Evolutionary conservation across 2,329 filamentous ascomycete genomes (phyloP), one percentile per base, ranked within the genome.

Genomic region (Paracoccidioides lutzii): DNA sequence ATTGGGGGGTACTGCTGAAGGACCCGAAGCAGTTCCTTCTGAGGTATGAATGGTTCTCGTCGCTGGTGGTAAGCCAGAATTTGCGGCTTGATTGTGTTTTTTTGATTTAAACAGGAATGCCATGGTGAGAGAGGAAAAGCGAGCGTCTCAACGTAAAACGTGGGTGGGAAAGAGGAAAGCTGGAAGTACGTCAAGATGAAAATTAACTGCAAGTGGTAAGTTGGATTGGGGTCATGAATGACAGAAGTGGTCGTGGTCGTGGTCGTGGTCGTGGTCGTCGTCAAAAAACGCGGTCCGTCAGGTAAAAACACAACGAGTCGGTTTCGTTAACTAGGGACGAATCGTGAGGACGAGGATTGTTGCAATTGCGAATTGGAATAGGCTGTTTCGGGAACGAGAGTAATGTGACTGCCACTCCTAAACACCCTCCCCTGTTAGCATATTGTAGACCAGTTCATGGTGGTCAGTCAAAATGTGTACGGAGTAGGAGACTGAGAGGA

Each of bases 101-200:
- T 89, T 90, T 56, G 84, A 87, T 71, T 88, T 88, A 76, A 90
- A 90, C 59, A 90, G 78, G 71, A 90, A 90, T 62, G 86, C 83
- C 86, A 90, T 90, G 33, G 37, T 14, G 44, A 15, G 12, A n/a
- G 28, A 46, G 9, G 15, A 22, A 49, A 41, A 51, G 33, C n/a
- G 22, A 43, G 35, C 15, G n/a, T 52, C 30, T 53, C 28, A 43
- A 15, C 28, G 7, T 28, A 32, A n/a, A 32, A 12, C 2, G 28
- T 14, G n/a, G 22, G 6, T 33, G 9, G 28, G 5, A 53, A 28
- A 28, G 37, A 33, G 40, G 12, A 38, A 8, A 49, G 43, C 32
- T 38, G n/a, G 37, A 48, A 48, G 12, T 33, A 40, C 15, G 7
- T 10, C 15, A 41, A 40, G 7, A n/a, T 15, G 15, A 49, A 22